Evolutionary conservation across 1,284 basidiomycete genomes (phyloP).

Genomic region (Ceratobasidium papillatum): DNA sequence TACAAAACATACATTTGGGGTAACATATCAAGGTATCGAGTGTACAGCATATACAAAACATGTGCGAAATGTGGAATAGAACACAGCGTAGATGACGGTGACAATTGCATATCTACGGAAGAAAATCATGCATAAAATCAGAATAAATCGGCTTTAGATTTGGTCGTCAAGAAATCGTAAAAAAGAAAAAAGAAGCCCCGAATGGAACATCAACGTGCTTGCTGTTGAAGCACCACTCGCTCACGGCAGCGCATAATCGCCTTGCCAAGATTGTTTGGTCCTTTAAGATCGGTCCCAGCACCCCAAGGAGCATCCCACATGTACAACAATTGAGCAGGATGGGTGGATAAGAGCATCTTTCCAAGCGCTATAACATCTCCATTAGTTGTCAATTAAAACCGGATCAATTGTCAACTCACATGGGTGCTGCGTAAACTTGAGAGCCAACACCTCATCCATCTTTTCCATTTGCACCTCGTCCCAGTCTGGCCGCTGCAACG

Average conservation of each 20-base stretch:
- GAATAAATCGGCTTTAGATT: conserved; percentile 33
- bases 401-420: conserved; percentile 42
- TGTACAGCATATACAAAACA: conserved; percentile 40
- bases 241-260: conserved; percentile 62
- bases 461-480: conserved; percentile 58
- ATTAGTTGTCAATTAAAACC: neutral
- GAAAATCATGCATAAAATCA: conserved; percentile 28
- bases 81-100: neutral
- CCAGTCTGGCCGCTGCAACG: conserved; percentile 61
- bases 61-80: conserved; percentile 30
- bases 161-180: conserved; percentile 7
- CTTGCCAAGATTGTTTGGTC: conserved; percentile 66
- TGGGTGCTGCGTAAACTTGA: conserved; percentile 70
- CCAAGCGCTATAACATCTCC: conserved; percentile 29
- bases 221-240: conserved; percentile 39
- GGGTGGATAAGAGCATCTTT: conserved; percentile 41
- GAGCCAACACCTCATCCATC: conserved; percentile 68
- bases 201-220: neutral
- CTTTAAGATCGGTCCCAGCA: conserved; percentile 58
- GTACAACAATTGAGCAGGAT: conserved; percentile 41
- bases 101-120: conserved; percentile 31
- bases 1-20: conserved; percentile 12
- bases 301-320: conserved; percentile 64
- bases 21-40: conserved; percentile 9
- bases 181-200: neutral